Conservation (phyloP, 768 basidiomycete genomes). For the Pulveroboletus sp. region DNA sequence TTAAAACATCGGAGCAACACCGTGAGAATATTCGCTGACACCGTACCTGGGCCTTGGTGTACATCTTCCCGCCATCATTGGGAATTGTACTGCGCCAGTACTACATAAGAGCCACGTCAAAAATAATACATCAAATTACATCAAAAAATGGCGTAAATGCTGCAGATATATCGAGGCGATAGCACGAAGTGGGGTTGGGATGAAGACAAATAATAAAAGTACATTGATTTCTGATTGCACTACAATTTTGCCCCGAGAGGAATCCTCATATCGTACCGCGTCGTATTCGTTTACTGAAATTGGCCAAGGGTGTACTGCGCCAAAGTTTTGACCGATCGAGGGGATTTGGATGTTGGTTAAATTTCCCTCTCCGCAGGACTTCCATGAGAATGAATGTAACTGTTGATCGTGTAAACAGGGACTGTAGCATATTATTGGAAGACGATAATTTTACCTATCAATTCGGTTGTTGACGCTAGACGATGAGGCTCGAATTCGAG, state of each 20-base stretch:
- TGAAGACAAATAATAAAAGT: not conserved
- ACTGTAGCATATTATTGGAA: not conserved
- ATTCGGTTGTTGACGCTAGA: conserved; percentile 47
- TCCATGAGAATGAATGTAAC: conserved; percentile 67
- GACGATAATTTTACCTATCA: conserved; percentile 39
- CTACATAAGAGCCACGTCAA: not conserved
- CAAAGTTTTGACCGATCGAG: conserved; percentile 49
- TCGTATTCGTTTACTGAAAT: conserved; percentile 30
- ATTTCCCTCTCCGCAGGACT: conserved; percentile 58
- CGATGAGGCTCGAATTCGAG: conserved; percentile 54
- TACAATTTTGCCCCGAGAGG: not conserved
- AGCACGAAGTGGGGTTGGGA: not conserved
- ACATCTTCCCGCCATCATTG: too few species aligned
- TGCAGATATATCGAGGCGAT: not conserved
- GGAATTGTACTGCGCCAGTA: conserved; percentile 2
- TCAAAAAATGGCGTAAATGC: not conserved
- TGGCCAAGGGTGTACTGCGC: conserved; percentile 32
- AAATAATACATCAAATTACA: not conserved
- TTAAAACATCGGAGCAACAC: too few species aligned
- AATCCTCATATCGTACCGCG: conserved; percentile 29
- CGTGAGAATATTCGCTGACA: too few species aligned
- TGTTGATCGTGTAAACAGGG: conserved; percentile 23
- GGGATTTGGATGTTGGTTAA: conserved; percentile 46
- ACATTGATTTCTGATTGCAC: not conserved
- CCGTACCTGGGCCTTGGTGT: too few species aligned